Evolutionary conservation across 768 basidiomycete species (phyloP), one percentile per base, ranked within the genome.

Genomic region (Tulasnella sp.): DNA sequence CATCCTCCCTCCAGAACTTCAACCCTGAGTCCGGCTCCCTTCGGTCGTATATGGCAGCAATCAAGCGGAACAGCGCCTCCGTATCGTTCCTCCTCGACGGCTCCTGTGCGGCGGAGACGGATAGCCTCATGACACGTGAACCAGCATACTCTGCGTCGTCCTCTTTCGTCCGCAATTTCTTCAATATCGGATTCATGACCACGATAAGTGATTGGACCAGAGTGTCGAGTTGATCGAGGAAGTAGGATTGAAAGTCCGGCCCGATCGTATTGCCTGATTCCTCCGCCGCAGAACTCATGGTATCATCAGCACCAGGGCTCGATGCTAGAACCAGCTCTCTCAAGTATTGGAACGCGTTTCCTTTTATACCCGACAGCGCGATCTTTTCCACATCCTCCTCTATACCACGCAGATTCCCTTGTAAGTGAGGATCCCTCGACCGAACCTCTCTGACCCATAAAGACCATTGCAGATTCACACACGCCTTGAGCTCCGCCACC

Each of bases 381-480:
- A 88, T 83, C 1, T 78, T 80, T 70, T 94, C 90, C 43, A 94
- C 77, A 56, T 86, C 83, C 54, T 89, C 86, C 1, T 87, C 69
- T 85, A 1, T 83, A 87, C 65, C 19, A 60, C n/a, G 49, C 50
- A 30, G 51, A 47, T 62, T 4, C 74, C 75, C 29, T 76, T 75
- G 64, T 38, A 92, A 70, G 3, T 77, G 75, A 1, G 81, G 73
- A 65, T 88, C 82, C 19, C 79, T 78, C 67, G 85, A 83, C 24
- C 89, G 77, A 4, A 82, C 78, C 63, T 88, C 84, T 1, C 88
- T 84, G 64, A 91, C 74, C 70, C 90, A 89, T 60, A 94, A 75
- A 0, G 90, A 86, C 89, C 90, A 94, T 67, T 89, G 88, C 41
- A 96, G 76, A n/a, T 86, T 71, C 4, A 93, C 67, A 1, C 79